Conservation (phyloP, 352 stramenopile genomes). For the Globisporangium okanoganense region DNA sequence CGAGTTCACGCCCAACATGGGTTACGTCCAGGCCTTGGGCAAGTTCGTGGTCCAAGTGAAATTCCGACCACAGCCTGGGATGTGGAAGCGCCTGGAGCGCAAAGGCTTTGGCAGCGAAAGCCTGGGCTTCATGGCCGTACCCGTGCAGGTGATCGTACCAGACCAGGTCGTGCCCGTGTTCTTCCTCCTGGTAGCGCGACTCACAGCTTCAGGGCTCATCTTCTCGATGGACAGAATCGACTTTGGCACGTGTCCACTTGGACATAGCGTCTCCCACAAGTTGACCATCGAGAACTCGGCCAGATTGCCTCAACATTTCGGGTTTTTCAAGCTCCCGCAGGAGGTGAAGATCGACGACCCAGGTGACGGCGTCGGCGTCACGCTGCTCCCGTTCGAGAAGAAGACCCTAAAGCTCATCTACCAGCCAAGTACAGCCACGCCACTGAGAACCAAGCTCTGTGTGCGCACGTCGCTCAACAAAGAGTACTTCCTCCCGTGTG, state of each 20-base stretch:
- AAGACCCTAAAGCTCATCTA: conserved; percentile 27
- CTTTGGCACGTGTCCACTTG: conserved; percentile 38
- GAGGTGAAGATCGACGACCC: conserved; percentile 24
- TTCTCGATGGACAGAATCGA: conserved; percentile 18
- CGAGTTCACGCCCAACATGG: conserved; percentile 83
- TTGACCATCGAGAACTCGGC: conserved; percentile 29
- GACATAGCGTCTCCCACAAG: conserved; percentile 28
- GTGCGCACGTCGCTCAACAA: conserved; percentile 38
- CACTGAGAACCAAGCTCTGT: conserved; percentile 18
- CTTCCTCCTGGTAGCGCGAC: conserved; percentile 29
- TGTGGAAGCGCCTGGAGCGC: conserved; percentile 41
- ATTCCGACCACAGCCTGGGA: conserved; percentile 48
- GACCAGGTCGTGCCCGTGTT: conserved; percentile 45
- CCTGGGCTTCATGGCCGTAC: conserved; percentile 37
- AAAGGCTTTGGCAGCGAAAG: conserved; percentile 38
- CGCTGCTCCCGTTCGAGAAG: conserved; percentile 29
- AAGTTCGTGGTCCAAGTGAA: conserved; percentile 66
- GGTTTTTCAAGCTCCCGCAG: conserved; percentile 22
- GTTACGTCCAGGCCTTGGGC: conserved; percentile 75
- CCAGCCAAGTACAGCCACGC: conserved; percentile 15
- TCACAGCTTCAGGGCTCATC: conserved; percentile 19
- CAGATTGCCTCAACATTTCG: conserved; percentile 33
- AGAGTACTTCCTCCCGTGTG: conserved; percentile 28
- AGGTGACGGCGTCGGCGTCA: conserved; percentile 23
- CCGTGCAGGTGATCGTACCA: conserved; percentile 54